Evolutionary conservation across 495 filamentous ascomycete species (phyloP), one percentile per base, ranked within the genome.

Genomic region (Aspergillus carlsbadensis): DNA sequence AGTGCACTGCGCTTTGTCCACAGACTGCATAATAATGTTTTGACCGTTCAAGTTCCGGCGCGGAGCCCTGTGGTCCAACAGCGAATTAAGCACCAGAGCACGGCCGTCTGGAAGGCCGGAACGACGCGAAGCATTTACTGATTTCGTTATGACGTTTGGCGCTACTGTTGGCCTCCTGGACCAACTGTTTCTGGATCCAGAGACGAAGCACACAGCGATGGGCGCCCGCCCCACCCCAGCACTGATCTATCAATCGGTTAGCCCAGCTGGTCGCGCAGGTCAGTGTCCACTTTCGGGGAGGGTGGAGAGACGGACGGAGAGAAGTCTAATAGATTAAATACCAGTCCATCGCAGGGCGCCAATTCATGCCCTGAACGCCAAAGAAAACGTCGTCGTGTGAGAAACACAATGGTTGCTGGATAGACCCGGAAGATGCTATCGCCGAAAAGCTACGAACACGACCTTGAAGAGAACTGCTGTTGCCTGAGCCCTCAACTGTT

Each of bases 261-360:
- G 47, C 37, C 21, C 39, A 14, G 48, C 47, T 47, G 44, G 56
- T 45, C 14, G 35, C 50, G 21, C 22, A 15, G 1, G 1, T 31
- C 46, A 17, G 56, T 56, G 52, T 50, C 58, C 53, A 41, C 58
- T 56, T 29, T 50, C 22, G 31, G 49, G 56, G 48, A 31, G 54
- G 36, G 39, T 50, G 46, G 47, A 24, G 48, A 34, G 35, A 56
- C 31, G 47, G 46, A 20, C 20, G 37, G 37, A 55, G 37, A 31
- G 54, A 56, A 63, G 24, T 57, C 49, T 52, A 63, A 53, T 59
- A 59, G 29, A 63, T 52, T 53, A 58, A 57, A 58, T 51, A 37
- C 48, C 49, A 40, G 56, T 35, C 49, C 33, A 33, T 46, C 40
- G 20, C 48, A 37, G 33, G 35, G 35, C 18, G 29, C 20, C 34